These are phyloP conservation scores for Colletotrichum eremochloae DNA, from an alignment of 2,329 filamentous ascomycete genomes.

Conservation along the genomic window DNA sequence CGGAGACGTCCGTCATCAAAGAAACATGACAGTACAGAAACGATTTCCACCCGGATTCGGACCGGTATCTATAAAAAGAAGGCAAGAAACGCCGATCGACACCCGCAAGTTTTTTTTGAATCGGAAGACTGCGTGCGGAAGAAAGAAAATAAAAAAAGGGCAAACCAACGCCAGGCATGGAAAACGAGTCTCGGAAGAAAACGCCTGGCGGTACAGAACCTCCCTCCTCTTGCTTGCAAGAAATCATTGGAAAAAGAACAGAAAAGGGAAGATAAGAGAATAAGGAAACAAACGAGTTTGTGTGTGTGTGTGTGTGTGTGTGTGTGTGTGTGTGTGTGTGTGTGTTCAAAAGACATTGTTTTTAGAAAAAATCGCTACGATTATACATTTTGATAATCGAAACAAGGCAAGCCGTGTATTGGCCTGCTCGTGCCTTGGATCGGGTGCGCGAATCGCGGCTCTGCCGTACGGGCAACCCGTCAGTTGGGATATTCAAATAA, in stretches of 20 bases:
- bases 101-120: background rate
- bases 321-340: background rate
- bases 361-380: constrained; percentile 33
- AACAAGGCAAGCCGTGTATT: background rate
- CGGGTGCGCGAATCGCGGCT: constrained; percentile 14
- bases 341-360: constrained; percentile 6
- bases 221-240: background rate
- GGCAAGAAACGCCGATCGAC: background rate
- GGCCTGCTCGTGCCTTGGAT: background rate
- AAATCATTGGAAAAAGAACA: background rate
- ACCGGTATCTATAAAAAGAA: background rate
- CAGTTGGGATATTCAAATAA: constrained; percentile 24
- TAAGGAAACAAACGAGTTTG: background rate
- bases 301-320: background rate
- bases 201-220: constrained; percentile 1
- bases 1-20: background rate
- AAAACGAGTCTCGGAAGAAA: background rate
- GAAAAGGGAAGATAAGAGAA: too few species aligned
- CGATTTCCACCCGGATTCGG: background rate
- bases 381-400: constrained; percentile 41
- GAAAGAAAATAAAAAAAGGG: too few species aligned
- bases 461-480: constrained; percentile 17
- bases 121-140: background rate
- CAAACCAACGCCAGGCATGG: background rate
- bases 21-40: background rate